Evolutionary conservation across 2,329 filamentous ascomycete genomes (phyloP).

Genomic region (Aspergillus neoniger): DNA sequence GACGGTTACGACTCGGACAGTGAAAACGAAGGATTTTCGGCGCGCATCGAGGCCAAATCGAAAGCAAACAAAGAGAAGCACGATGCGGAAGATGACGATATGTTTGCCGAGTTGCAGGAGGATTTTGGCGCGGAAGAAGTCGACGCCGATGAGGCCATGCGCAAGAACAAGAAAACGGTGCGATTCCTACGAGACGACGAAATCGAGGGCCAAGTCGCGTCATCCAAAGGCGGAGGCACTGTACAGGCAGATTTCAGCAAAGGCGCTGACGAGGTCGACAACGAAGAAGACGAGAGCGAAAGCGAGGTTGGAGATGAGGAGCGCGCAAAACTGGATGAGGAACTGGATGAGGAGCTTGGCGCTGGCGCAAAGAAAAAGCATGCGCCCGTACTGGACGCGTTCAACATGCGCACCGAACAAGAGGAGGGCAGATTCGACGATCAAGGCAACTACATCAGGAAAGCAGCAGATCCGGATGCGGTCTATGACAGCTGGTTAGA

Average conservation of each 20-base stretch:
- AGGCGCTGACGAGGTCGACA: slow-evolving; percentile 55
- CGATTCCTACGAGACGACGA: slow-evolving; percentile 62
- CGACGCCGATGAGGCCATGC: slow-evolving; percentile 50
- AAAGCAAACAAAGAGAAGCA: slow-evolving; percentile 38
- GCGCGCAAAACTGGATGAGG: slow-evolving; percentile 71
- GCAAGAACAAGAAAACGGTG: slow-evolving; percentile 65
- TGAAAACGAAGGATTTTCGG: slow-evolving; percentile 87
- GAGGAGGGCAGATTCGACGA: slow-evolving; percentile 94
- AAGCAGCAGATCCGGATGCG: slow-evolving; percentile 84
- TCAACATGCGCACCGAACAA: slow-evolving; percentile 88
- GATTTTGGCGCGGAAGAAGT: slow-evolving; percentile 58
- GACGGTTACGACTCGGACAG: slow-evolving; percentile 95
- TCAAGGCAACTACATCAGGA: slow-evolving; percentile 85
- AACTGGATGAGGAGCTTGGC: slow-evolving; percentile 84
- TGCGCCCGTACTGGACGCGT: slow-evolving; percentile 91
- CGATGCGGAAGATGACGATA: slow-evolving; percentile 61
- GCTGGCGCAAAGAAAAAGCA: slow-evolving; percentile 88
- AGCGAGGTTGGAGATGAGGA: slow-evolving; percentile 66
- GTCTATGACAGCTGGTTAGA: slow-evolving; percentile 91
- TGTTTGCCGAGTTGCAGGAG: slow-evolving; percentile 75
- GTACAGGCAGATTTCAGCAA: slow-evolving; percentile 60
- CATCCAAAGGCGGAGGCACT: slow-evolving; percentile 72
- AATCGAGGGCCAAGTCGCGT: slow-evolving; percentile 77
- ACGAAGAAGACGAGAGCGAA: slow-evolving; percentile 62
- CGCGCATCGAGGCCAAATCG: slow-evolving; percentile 64